These are phyloP conservation scores for Monosporascus sp. DNA, from an alignment of 2,329 filamentous ascomycete genomes.

Conservation along the genomic window DNA sequence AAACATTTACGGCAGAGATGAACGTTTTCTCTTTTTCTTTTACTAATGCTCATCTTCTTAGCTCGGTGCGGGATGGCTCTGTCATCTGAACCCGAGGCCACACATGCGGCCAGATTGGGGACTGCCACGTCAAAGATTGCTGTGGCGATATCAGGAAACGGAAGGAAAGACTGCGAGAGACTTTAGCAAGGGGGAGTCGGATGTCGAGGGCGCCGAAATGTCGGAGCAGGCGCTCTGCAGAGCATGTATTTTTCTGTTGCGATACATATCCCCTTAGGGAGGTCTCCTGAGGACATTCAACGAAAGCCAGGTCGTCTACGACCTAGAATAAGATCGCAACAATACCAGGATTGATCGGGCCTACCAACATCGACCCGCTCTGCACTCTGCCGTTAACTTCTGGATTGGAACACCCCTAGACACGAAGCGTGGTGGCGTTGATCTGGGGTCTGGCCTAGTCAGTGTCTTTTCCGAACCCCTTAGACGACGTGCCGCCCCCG, in stretches of 20 bases:
- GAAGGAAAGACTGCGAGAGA: conserved; percentile 1
- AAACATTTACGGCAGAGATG: conserved; percentile 19
- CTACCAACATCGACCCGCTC: conserved; percentile 14
- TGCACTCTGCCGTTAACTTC: conserved; percentile 23
- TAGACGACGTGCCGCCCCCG: conserved; percentile 17
- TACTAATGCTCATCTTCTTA: conserved; percentile 18
- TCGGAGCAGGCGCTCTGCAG: not conserved
- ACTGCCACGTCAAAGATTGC: conserved; percentile 28
- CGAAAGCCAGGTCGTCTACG: not conserved
- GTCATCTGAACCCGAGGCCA: conserved; percentile 23
- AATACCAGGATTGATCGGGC: conserved; percentile 14
- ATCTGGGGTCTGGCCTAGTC: conserved; percentile 17
- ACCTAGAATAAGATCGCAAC: conserved; percentile 6
- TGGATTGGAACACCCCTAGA: conserved; percentile 13
- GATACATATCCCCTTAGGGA: not conserved
- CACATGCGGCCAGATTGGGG: conserved; percentile 21
- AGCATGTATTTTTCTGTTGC: not conserved
- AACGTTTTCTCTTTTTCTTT: not conserved
- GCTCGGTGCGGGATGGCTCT: conserved; percentile 20
- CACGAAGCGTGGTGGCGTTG: conserved; percentile 17
- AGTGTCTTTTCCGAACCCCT: conserved; percentile 17
- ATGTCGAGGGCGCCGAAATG: not conserved
- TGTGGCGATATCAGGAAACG: conserved; percentile 16
- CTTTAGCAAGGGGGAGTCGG: not conserved
- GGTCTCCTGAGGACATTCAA: not conserved